Evolutionary conservation across 768 basidiomycete genomes (phyloP), one percentile per base, ranked within the genome.

Genomic region (Kwoniella botswanensis): DNA sequence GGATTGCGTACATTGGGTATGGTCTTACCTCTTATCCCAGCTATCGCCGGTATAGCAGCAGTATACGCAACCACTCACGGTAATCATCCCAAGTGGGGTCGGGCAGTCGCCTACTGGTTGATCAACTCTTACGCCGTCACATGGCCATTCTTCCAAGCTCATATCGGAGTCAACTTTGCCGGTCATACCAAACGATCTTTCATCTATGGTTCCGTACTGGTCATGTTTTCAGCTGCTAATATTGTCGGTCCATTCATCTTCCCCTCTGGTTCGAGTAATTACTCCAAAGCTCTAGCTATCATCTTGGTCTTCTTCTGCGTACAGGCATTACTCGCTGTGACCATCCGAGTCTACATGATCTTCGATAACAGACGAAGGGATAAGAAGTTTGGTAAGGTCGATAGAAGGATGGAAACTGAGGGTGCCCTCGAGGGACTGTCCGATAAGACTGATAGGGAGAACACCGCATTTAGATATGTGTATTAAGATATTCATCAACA

Each of bases 231-330:
- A 6, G 62, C 71, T 42, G 71, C 70, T 4, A 72, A 72, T 53
- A 72, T 72, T 24, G 67, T 72, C 24, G 71, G 71, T n/a, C 71
- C 71, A 24, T 72, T 72, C 67, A 72, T 72, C 60, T 72, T 72
- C 67, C 71, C 71, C 10, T 35, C 44, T 0, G 71, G 71, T 0
- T 26, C 41, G 12, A 54, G 58, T 18, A 69, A 73, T 50, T 73
- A 73, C 57, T 46, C 67, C 15, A 65, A 42, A 17, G 67, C 71
- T n/a, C 63, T 73, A n/a, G 71, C 67, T 4, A 69, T 73, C 57
- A 58, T 73, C 22, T 55, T 73, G 22, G 71, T 69, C 22, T 73
- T 73, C 68, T 73, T 69, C 44, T 73, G 71, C 54, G 57, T 73
- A 1, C 71, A 73, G 26, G 52, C 67, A 1, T 26, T 73, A 7